phyloP scores from a whole-genome alignment of 495 filamentous ascomycete species.

The Elasticomyces elasticus region DNA sequence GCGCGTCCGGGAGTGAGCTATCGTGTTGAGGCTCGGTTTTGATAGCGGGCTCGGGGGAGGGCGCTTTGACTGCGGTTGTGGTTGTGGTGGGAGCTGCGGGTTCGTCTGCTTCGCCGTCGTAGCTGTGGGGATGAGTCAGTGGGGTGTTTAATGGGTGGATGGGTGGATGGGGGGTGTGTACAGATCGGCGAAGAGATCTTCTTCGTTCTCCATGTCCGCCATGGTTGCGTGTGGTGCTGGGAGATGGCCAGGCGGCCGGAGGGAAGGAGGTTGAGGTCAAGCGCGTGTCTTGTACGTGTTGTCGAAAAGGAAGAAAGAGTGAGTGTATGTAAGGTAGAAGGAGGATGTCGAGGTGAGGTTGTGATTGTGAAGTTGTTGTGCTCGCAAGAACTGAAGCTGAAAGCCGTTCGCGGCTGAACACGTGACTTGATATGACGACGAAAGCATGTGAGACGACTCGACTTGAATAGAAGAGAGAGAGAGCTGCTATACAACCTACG shows the following conservation, averaged over 20 bases:
- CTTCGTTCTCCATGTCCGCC: constrained; percentile 84
- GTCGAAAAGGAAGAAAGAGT: background rate
- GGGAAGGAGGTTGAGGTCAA: background rate
- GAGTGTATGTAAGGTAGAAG: too few species aligned
- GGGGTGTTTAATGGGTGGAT: too few species aligned
- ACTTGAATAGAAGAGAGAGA: too few species aligned
- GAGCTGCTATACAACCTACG: too few species aligned
- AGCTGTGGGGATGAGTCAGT: constrained; percentile 50
- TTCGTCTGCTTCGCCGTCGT: constrained; percentile 68
- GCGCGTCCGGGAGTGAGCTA: background rate
- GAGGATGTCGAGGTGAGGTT: too few species aligned
- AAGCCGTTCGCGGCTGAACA: too few species aligned
- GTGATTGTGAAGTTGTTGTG: too few species aligned
- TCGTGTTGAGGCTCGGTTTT: constrained; percentile 1
- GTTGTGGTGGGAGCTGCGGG: constrained; percentile 27
- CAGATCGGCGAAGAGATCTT: constrained; percentile 98
- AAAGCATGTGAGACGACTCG: too few species aligned
- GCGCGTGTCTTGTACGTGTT: background rate
- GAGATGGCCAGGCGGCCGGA: background rate
- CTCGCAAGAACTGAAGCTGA: too few species aligned
- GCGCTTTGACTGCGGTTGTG: constrained; percentile 21
- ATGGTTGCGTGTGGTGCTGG: constrained; percentile 36
- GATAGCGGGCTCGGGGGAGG: background rate
- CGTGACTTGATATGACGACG: too few species aligned
- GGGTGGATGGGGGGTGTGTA: constrained; percentile 41